Conservation (phyloP, 148 eudicot genomes). For the Vaccinium myrtillus region DNA sequence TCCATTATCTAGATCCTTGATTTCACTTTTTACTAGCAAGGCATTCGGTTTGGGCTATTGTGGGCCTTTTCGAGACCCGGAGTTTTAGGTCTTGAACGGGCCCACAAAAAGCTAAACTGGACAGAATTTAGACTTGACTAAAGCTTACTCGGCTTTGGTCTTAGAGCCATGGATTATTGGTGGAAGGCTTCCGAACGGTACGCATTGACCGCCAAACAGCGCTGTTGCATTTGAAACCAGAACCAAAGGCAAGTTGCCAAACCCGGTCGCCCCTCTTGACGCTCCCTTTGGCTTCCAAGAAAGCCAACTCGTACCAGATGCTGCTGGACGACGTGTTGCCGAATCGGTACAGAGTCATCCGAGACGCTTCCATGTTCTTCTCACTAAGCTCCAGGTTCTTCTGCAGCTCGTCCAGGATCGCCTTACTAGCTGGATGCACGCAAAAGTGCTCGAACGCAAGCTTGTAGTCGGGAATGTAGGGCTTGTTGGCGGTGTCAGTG, state of each 20-base stretch:
- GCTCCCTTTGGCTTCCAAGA: constrained; percentile 71
- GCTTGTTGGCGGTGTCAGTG: constrained; percentile 31
- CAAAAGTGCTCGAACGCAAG: constrained; percentile 97
- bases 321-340: constrained; percentile 95
- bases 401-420: constrained; percentile 75
- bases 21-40: not conserved
- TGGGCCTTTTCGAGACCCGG: not conserved
- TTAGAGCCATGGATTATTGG: constrained; percentile 65
- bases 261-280: constrained; percentile 69
- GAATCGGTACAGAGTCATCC: constrained; percentile 71
- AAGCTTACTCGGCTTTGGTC: not conserved
- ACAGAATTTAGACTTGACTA: too few relatives aligned
- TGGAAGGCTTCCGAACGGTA: constrained; percentile 43
- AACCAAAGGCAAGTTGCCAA: constrained; percentile 90
- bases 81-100: not conserved
- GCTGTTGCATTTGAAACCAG: constrained; percentile 85
- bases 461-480: constrained; percentile 93
- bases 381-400: constrained; percentile 75
- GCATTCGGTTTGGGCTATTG: not conserved
- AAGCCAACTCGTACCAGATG: constrained; percentile 91
- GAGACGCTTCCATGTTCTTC: constrained; percentile 73
- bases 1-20: not conserved
- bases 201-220: constrained; percentile 79
- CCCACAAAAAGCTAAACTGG: not conserved
- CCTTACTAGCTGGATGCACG: constrained; percentile 80